Conservation (phyloP, 148 eudicot genomes). For the Fagopyrum esculentum region DNA sequence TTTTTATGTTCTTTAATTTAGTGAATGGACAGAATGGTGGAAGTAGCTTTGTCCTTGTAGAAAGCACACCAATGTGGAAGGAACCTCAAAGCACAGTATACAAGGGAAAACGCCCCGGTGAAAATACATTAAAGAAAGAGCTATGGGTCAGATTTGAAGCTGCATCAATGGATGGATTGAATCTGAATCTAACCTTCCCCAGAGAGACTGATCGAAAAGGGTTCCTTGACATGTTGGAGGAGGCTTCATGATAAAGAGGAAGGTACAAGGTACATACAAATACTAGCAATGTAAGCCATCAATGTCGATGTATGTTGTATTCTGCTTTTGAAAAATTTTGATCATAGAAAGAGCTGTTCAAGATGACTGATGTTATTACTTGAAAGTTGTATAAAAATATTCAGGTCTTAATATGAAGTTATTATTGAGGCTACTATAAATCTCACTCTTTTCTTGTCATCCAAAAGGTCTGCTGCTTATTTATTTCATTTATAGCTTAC, state of each 20-base stretch:
- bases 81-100: slow-evolving; percentile 40
- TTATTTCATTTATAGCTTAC: slow-evolving; percentile 1
- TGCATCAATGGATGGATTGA: slow-evolving; percentile 39
- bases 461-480: neutral
- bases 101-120: slow-evolving; percentile 67
- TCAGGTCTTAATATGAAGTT: neutral
- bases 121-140: slow-evolving; percentile 87
- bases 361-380: neutral
- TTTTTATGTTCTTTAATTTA: slow-evolving; percentile 8
- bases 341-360: neutral
- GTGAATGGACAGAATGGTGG: slow-evolving; percentile 29
- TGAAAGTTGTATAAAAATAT: neutral
- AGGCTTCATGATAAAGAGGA: slow-evolving; percentile 47
- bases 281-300: neutral
- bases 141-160: slow-evolving; percentile 90
- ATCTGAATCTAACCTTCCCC: slow-evolving; percentile 19
- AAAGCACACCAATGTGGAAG: slow-evolving; percentile 71
- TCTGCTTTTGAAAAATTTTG: neutral
- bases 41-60: slow-evolving; percentile 20
- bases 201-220: slow-evolving; percentile 35
- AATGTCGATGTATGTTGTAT: neutral
- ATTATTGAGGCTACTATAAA: neutral
- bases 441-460: neutral
- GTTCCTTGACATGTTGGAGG: slow-evolving; percentile 78
- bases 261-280: neutral